Evolutionary conservation across 352 stramenopile species (phyloP).

Genomic region (Albugo laibachii): DNA sequence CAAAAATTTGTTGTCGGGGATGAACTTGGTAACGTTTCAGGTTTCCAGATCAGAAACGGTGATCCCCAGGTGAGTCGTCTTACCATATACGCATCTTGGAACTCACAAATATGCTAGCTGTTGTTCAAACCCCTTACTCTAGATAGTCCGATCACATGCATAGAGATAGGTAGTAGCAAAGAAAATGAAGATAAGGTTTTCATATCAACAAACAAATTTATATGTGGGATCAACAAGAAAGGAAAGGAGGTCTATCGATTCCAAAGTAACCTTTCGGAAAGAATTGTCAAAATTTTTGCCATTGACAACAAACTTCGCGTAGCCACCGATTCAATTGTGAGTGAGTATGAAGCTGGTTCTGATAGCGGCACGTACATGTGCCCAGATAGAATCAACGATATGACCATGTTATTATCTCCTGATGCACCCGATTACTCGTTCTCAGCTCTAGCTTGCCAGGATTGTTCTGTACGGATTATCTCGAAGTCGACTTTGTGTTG

Average conservation of each 20-base stretch:
- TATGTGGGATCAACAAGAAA: slow-evolving; percentile 67
- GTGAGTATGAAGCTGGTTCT: slow-evolving; percentile 58
- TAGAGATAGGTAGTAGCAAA: slow-evolving; percentile 52
- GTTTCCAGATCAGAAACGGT: slow-evolving; percentile 72
- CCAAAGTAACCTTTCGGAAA: slow-evolving; percentile 67
- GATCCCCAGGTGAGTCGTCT: slow-evolving; percentile 26
- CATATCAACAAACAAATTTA: slow-evolving; percentile 38
- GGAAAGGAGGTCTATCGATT: slow-evolving; percentile 78
- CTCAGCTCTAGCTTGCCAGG: slow-evolving; percentile 32
- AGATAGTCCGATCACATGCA: slow-evolving; percentile 29
- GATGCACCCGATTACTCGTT: too few species aligned
- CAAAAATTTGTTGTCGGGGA: slow-evolving; percentile 79
- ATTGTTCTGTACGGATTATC: slow-evolving; percentile 41
- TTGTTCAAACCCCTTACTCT: slow-evolving; percentile 51
- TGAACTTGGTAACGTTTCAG: slow-evolving; percentile 57
- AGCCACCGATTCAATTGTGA: slow-evolving; percentile 59
- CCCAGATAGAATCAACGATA: slow-evolving; percentile 65
- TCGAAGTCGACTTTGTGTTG: slow-evolving; percentile 26
- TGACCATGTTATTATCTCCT: slow-evolving; percentile 24
- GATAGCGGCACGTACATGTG: slow-evolving; percentile 65
- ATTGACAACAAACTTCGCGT: slow-evolving; percentile 58
- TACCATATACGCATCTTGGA: neutral
- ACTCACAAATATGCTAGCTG: slow-evolving; percentile 5
- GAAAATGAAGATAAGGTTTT: slow-evolving; percentile 53
- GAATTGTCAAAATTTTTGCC: slow-evolving; percentile 46